These are phyloP conservation scores for Thelephora terrestris DNA, from an alignment of 1,284 basidiomycete genomes.

Conservation along the genomic window DNA sequence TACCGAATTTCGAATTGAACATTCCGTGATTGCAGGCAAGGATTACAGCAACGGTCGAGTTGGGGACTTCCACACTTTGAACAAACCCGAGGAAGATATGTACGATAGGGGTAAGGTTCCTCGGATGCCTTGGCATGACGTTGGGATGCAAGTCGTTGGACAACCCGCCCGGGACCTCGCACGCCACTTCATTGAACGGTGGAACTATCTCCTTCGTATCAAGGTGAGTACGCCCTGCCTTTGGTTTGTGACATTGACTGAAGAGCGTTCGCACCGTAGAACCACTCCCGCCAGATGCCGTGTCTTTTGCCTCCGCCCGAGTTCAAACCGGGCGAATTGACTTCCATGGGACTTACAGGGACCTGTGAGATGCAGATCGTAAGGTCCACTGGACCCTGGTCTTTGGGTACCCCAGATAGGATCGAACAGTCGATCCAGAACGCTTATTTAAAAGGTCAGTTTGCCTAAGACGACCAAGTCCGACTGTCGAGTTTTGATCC, in stretches of 20 bases:
- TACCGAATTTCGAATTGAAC: neutral
- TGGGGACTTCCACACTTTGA: constrained; percentile 79
- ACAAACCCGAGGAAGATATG: constrained; percentile 91
- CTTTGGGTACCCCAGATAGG: constrained; percentile 79
- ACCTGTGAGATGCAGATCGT: constrained; percentile 98
- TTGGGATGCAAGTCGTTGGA: constrained; percentile 90
- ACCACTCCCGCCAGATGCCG: constrained; percentile 87
- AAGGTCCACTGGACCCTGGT: constrained; percentile 94
- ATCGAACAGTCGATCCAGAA: constrained; percentile 94
- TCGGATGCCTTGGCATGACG: constrained; percentile 99
- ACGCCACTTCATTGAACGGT: constrained; percentile 92
- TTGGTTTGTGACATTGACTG: constrained; percentile 5
- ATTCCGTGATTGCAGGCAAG: constrained; percentile 44
- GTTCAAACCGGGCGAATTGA: constrained; percentile 77
- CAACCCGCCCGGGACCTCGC: constrained; percentile 94
- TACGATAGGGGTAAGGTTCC: constrained; percentile 85
- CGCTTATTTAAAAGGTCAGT: constrained; percentile 81
- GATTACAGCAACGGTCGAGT: constrained; percentile 92
- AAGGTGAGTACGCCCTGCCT: constrained; percentile 45
- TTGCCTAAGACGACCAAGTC: neutral
- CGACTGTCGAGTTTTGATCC: neutral
- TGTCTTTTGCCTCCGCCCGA: constrained; percentile 93
- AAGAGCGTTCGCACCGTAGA: constrained; percentile 33
- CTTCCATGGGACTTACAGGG: constrained; percentile 78
- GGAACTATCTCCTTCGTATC: constrained; percentile 87